These are phyloP conservation scores for Raffaelea albimanens DNA, from an alignment of 2,329 filamentous ascomycete species.

Conservation along the genomic window DNA sequence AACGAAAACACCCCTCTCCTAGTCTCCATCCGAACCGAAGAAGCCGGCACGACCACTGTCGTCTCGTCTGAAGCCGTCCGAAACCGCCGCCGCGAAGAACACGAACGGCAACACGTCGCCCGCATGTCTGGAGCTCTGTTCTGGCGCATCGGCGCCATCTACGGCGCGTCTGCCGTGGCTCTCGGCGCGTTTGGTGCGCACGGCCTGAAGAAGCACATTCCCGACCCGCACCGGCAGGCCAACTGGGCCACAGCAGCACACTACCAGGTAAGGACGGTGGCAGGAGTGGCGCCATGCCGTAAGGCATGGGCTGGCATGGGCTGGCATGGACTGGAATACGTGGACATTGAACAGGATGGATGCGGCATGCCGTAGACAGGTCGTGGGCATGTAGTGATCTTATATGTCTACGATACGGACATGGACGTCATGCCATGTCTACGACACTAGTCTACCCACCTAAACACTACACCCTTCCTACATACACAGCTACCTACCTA, in stretches of 20 bases:
- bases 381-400: background rate
- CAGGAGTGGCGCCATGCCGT: too few relatives aligned
- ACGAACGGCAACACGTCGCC: background rate
- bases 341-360: too few relatives aligned
- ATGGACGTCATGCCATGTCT: too few relatives aligned
- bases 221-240: slow-evolving; percentile 47
- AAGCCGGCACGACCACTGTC: background rate
- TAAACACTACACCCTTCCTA: background rate
- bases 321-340: too few relatives aligned
- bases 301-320: too few relatives aligned
- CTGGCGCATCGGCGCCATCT: slow-evolving; percentile 54
- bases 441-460: too few relatives aligned
- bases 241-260: slow-evolving; percentile 58
- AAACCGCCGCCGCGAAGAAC: background rate
- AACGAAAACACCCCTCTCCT: slow-evolving; percentile 12
- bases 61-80: background rate
- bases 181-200: slow-evolving; percentile 61
- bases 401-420: background rate
- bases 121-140: slow-evolving; percentile 24
- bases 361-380: too few relatives aligned
- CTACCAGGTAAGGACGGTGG: slow-evolving; percentile 54
- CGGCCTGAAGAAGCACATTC: slow-evolving; percentile 51
- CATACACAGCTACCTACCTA: background rate
- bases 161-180: slow-evolving; percentile 50
- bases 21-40: slow-evolving; percentile 6